Evolutionary conservation across 2,329 filamentous ascomycete genomes (phyloP), one percentile per base, ranked within the genome.

Genomic region (Aspergillus japonicus): DNA sequence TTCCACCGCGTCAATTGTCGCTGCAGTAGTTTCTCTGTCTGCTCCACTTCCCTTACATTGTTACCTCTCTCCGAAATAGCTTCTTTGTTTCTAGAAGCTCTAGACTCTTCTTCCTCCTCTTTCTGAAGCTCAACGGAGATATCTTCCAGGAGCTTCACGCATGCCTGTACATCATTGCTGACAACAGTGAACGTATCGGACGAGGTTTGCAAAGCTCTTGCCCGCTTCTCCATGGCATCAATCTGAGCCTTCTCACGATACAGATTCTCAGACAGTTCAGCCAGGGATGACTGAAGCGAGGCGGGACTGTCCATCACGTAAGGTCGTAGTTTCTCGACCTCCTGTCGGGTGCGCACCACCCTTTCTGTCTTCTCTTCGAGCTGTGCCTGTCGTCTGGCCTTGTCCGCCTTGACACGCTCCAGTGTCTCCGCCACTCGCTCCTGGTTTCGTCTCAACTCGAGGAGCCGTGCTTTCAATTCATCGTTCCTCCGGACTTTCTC

Each of bases 261-360:
- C 55, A 98, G 82, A 51, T 87, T 91, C 69, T 91, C 89, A 62
- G 88, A 91, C 57, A 99, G 81, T 64, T 97, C 92, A 2, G 89
- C 85, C 58, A 99, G 80, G 49, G 89, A 89, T 33, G 89, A 85
- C 75, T 98, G 93, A 29, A 99, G 83, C 16, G 88, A 88, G 2
- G 88, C 89, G 0, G 94, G 92, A 69, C 90, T 96, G 73, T 98
- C 92, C 59, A 94, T 85, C 47, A 95, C 92, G 74, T 99, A 99
- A 12, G 95, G 95, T 57, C 91, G 86, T 61, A 99, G 80, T 77
- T 97, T 98, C 58, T 89, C 86, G 66, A 90, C 92, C 75, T 98
- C 95, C 72, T 95, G 90, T 71, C 90, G 87, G 50, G 91, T 83
- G 54, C 86, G 84, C 66, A 96, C 79, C 29, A 78, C 72, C 62